Evolutionary conservation across 2,329 filamentous ascomycete species (phyloP), one percentile per base, ranked within the genome.

Genomic region (Penicillium aurantiogriseum): DNA sequence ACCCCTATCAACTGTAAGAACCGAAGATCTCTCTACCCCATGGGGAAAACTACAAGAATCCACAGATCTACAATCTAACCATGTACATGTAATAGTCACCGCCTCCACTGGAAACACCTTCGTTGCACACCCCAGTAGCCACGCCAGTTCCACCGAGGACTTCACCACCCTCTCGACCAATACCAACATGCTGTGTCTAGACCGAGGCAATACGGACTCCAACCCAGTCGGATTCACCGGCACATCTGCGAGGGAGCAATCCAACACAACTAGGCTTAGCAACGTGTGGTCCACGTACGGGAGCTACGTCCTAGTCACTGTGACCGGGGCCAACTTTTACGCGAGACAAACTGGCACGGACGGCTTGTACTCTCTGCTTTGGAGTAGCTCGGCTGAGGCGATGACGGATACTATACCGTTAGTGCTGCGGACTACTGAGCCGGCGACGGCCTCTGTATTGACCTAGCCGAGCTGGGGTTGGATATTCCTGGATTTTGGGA

Each of bases 321-420:
- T 63, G 17, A 43, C 46, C n/a, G 54, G 49, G 19, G 61, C 46
- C 29, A 61, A 40, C n/a, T 63, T 63, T n/a, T 63, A 62, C 15
- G 61, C 56, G 2, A 54, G 52, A 45, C 49, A 35, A 15, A 49
- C 54, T 11, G 52, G 35, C n/a, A 54, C 46, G 2, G 31, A 45
- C 5, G 61, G 61, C 27, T 39, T 54, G 38, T 63, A 62, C 36
- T 51, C 54, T 13, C 35, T 62, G 10, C 54, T 52, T 8, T 63
- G 61, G 61, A 60, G 57, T 44, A 54, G 29, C 19, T 55, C 55
- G 19, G 56, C 55, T 29, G 48, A 57, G 27, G 45, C 29, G 2
- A 56, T 53, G 51, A 46, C 44, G 7, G 54, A 49, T 35, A 55
- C 51, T 36, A 47, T 54, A 13, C 23, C 55, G 36, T 48, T 63